phyloP scores from a whole-genome alignment of 352 stramenopile genomes.

The Globisporangium middletonii region DNA sequence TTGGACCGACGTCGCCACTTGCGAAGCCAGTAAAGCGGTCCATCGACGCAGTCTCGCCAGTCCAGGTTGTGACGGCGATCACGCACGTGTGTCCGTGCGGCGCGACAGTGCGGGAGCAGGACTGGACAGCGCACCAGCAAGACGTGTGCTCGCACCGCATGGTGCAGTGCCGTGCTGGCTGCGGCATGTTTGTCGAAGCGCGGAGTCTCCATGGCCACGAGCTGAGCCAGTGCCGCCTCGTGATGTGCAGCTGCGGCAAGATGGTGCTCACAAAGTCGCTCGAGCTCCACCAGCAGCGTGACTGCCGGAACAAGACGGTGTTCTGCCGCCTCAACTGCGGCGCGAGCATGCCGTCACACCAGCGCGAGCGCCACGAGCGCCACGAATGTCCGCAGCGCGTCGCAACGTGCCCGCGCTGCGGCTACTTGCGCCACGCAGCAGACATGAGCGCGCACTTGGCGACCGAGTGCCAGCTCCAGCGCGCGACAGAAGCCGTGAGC shows the following conservation, averaged over 20 bases:
- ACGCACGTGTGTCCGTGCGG: constrained; percentile 38
- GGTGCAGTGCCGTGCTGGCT: constrained; percentile 46
- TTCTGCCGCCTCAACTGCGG: constrained; percentile 35
- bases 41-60: background rate
- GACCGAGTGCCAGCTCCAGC: constrained; percentile 35
- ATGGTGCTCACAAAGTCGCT: constrained; percentile 58
- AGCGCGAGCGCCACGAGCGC: constrained; percentile 49
- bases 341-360: constrained; percentile 19
- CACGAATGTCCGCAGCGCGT: constrained; percentile 38
- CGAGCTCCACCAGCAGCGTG: constrained; percentile 43
- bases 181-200: constrained; percentile 38
- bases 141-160: constrained; percentile 31
- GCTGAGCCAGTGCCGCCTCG: constrained; percentile 57
- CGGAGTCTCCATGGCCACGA: constrained; percentile 55
- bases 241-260: constrained; percentile 57
- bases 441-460: constrained; percentile 35
- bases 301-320: constrained; percentile 39
- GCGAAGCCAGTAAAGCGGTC: background rate
- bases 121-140: constrained; percentile 26
- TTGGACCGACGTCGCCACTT: background rate
- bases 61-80: background rate
- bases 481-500: constrained; percentile 18
- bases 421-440: constrained; percentile 24
- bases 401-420: constrained; percentile 34
- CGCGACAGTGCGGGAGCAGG: constrained; percentile 19